Evolutionary conservation across 805 yeast genomes (phyloP).

Genomic region (Wickerhamomyces hampshirensis): DNA sequence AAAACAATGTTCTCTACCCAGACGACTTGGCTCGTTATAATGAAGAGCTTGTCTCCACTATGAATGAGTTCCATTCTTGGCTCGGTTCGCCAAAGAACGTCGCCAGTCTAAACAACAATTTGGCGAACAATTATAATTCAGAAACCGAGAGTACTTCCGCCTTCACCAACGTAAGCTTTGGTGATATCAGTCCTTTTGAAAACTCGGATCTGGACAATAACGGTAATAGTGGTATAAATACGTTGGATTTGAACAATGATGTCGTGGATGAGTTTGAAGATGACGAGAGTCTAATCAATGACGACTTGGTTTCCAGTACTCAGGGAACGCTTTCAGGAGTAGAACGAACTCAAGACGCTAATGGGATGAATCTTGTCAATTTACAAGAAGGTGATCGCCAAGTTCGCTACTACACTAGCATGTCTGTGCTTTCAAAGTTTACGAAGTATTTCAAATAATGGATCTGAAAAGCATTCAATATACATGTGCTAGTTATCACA

Average conservation of each 20-base stretch:
- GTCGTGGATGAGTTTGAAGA: constrained; percentile 12
- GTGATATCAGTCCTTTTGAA: constrained; percentile 19
- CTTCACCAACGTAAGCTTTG: constrained; percentile 20
- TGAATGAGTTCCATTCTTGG: constrained; percentile 2
- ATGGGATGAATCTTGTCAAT: constrained; percentile 7
- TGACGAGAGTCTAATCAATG: constrained; percentile 8
- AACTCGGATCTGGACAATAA: constrained; percentile 2
- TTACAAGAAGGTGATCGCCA: constrained; percentile 19
- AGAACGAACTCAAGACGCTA: neutral
- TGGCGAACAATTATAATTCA: constrained; percentile 8
- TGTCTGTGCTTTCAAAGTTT: constrained; percentile 22
- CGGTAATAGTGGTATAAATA: neutral
- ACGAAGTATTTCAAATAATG: constrained; percentile 21
- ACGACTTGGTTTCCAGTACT: constrained; percentile 16
- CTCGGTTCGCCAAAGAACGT: no score
- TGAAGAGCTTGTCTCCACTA: constrained; percentile 1
- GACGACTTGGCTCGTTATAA: constrained; percentile 20
- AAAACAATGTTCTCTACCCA: constrained; percentile 44
- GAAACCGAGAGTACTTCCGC: constrained; percentile 21
- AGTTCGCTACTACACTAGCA: constrained; percentile 19
- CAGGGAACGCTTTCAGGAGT: constrained; percentile 18
- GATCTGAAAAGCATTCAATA: no score
- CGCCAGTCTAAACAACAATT: neutral
- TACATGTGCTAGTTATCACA: no score
- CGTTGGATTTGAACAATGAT: constrained; percentile 4